These are phyloP conservation scores for Xylaria bambusicola DNA, from an alignment of 495 filamentous ascomycete species.

Conservation along the genomic window DNA sequence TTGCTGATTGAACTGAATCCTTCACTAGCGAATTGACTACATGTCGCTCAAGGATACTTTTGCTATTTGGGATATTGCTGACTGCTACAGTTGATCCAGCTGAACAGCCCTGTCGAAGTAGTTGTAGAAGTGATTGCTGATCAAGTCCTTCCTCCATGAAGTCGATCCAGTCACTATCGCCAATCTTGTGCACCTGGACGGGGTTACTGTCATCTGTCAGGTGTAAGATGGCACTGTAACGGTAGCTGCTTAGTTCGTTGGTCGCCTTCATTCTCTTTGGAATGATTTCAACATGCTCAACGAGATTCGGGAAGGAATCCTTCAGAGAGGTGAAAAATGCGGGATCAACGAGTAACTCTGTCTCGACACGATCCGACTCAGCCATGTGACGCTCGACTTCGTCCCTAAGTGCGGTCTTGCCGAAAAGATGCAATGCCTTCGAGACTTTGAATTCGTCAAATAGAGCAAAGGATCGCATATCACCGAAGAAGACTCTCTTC, in stretches of 20 bases:
- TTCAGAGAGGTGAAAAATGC: slow-evolving; percentile 14
- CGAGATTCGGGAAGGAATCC: slow-evolving; percentile 6
- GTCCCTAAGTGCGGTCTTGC: not conserved
- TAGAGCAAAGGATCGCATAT: slow-evolving; percentile 23
- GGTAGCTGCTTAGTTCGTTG: slow-evolving; percentile 25
- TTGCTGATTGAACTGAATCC: not conserved
- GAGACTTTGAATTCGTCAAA: slow-evolving; percentile 20
- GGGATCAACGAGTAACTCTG: slow-evolving; percentile 18
- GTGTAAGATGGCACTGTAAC: slow-evolving; percentile 24
- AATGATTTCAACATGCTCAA: slow-evolving; percentile 25
- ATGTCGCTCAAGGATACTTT: not conserved
- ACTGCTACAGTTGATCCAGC: not conserved
- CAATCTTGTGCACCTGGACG: not conserved
- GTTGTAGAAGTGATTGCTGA: not conserved
- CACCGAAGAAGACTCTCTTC: slow-evolving; percentile 23
- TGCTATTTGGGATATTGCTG: slow-evolving; percentile 3
- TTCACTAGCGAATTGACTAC: not conserved
- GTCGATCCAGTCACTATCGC: not conserved
- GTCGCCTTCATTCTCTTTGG: slow-evolving; percentile 27
- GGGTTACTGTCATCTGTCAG: not conserved
- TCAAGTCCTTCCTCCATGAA: not conserved
- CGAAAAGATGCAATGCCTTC: slow-evolving; percentile 4
- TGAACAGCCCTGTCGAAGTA: not conserved
- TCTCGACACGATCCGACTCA: slow-evolving; percentile 10
- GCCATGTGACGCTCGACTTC: slow-evolving; percentile 9